Conservation (phyloP, 2,329 filamentous ascomycete species). For the Hymenoscyphus fraxineus region DNA sequence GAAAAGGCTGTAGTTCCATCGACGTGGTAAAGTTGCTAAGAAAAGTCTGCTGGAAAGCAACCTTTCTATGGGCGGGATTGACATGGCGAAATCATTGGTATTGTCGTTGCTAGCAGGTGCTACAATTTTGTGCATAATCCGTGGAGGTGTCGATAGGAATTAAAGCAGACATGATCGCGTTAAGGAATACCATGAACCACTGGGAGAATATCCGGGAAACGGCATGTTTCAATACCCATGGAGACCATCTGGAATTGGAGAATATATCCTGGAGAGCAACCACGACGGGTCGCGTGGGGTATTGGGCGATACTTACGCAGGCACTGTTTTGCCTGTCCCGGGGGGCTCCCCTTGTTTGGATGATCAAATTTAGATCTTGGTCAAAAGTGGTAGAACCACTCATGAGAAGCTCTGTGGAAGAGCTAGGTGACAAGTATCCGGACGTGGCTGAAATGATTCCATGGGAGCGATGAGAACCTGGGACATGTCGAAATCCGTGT, state of each 20-base stretch:
- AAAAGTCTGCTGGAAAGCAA: background rate
- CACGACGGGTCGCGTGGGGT: slow-evolving; percentile 11
- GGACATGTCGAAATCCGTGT: background rate
- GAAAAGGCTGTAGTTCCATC: slow-evolving; percentile 16
- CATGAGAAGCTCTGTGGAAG: background rate
- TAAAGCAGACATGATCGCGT: slow-evolving; percentile 9
- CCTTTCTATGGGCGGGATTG: background rate
- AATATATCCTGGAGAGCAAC: slow-evolving; percentile 6
- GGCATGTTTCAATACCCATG: background rate
- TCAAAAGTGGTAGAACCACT: background rate
- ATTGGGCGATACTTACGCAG: slow-evolving; percentile 23
- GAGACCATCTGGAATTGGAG: background rate
- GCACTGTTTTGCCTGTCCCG: slow-evolving; percentile 4
- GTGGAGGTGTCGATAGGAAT: slow-evolving; percentile 1
- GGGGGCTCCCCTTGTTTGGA: background rate
- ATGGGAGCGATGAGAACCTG: slow-evolving; percentile 4
- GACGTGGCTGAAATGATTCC: slow-evolving; percentile 8
- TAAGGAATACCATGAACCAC: slow-evolving; percentile 6
- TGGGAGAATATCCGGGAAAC: background rate
- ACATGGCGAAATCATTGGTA: background rate
- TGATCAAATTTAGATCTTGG: slow-evolving; percentile 1
- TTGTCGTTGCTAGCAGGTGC: background rate
- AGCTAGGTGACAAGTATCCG: background rate
- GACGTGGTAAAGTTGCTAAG: slow-evolving; percentile 5
- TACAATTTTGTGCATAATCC: slow-evolving; percentile 8